phyloP scores from a whole-genome alignment of 2,329 filamentous ascomycete genomes.

The Colletotrichum simmondsii region DNA sequence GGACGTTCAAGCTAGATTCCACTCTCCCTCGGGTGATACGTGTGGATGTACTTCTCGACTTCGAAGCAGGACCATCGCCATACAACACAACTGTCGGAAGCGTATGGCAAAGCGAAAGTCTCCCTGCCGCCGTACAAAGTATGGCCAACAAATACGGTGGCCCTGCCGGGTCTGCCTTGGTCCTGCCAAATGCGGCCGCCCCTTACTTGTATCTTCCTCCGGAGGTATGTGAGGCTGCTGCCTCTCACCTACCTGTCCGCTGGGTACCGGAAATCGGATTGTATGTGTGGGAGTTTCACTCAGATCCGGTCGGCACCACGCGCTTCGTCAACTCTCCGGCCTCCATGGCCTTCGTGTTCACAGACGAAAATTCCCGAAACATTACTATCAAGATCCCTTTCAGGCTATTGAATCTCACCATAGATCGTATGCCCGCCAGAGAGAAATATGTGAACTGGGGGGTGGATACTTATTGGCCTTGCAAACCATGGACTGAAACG shows the following conservation, averaged over 20 bases:
- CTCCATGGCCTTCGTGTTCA: neutral
- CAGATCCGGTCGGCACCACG: neutral
- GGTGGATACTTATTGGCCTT: neutral
- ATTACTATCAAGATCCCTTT: neutral
- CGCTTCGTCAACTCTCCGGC: neutral
- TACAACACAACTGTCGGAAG: slow-evolving; percentile 24
- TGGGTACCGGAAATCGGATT: neutral
- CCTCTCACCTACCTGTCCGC: neutral
- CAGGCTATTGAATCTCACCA: neutral
- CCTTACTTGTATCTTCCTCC: neutral
- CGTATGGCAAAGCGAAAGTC: slow-evolving; percentile 13
- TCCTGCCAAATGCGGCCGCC: neutral
- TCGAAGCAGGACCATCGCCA: slow-evolving; percentile 36
- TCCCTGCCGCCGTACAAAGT: neutral
- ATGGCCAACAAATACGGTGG: neutral
- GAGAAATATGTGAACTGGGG: neutral
- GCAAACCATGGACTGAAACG: neutral
- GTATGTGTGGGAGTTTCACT: neutral
- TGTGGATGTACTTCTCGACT: slow-evolving; percentile 36
- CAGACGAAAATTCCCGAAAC: neutral
- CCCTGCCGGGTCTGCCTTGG: neutral
- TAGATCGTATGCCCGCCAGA: neutral
- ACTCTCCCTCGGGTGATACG: slow-evolving; percentile 32
- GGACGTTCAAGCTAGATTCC: slow-evolving; percentile 33
- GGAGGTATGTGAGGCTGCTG: neutral